Evolutionary conservation across 257 asterid genomes (phyloP), one percentile per base, ranked within the genome.

Genomic region (Leonotis leonurus): DNA sequence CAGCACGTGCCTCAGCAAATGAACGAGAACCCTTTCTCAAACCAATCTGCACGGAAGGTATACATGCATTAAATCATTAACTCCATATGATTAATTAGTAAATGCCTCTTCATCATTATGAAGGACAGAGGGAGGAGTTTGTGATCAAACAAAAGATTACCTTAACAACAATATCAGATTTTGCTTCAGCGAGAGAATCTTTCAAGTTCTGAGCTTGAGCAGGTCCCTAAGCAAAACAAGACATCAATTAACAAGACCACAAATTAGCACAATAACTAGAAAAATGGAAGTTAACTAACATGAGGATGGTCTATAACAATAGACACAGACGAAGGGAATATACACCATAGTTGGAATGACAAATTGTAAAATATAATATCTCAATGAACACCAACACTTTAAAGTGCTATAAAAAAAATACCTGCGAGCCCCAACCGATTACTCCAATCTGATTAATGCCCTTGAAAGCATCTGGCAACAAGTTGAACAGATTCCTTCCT

Each of bases 361-460:
- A 33, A 33, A 5, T 8, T 33, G 7, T 33, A 33, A 33, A 12
- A 33, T 3, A 33, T 5, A 32, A 32, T 7, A 32, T 2, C 37
- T 5, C 10, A 32, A 14, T 6, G 27, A 56, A 14, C 17, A 40
- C 26, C 24, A 48, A 22, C 22, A 26, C n/a, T n/a, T 29, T 45
- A 26, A 32, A 58, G 54, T 21, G 9, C 18, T 17, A 8, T 2
- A 1, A 20, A 20, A 26, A 39, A 16, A n/a, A 44, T 63, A 91
- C 98, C 95, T 92, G 95, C 24, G 98, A 92, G 11, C 98, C 98
- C 98, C 98, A 92, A 48, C 98, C 98, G 36, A 92, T 89, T 51
- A 88, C 97, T 44, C 98, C 98, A 76, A 92, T 89, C 84, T 92
- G 98, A 77, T 89, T 92, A 39, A 92, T 71, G 14, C 95, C 97